Base-by-base conservation (phyloP, 2,329 filamentous ascomycete genomes). In the Botrytis sinoallii region DNA sequence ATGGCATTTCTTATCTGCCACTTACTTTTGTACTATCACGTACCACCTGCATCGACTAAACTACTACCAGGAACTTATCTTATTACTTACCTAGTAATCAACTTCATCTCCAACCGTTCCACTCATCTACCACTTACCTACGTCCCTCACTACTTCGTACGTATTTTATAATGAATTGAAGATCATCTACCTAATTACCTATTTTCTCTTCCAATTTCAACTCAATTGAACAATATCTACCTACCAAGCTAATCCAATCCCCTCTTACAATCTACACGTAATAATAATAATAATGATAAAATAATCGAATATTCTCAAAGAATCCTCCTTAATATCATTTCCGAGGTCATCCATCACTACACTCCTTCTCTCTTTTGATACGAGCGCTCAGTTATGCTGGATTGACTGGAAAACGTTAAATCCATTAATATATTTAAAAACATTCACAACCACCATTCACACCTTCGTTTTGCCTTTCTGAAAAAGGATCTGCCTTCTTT, bases 401-500 rank as follows among this genome's bases (percentile, higher is more conserved):
- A 29, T 14, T 65, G 42, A 65, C 10, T 42, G 35, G 44, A 46
- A 46, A 65, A 66, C 42, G 29, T 38, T 65, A 20, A 46, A 65
- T 44, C 35, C 61, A 65, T 46, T 9, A 48, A 48, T 35, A 29
- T 16, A 16, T 44, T 65, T 35, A 46, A 5, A 5, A 32, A 44
- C 40, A 44, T 64, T 65, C 42, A 35, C 32, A 20, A 25, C 42
- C 44, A 25, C 20, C 20, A 42, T 29, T 29, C 64, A 67, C 68
- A 20, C 55, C 55, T 35, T 70, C 38, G 22, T 59, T 59, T 57
- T 20, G 29, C 12, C 18, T 70, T 42, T 59, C 67, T 10, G 42
- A 44, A 46, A 63, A 55, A 57, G n/a, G 70, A 71, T 71, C 70
- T n/a, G 55, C 60, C 61, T 57, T 67, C 61, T 57, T 59, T 44